Conservation (phyloP, 768 basidiomycete genomes). For the Fomitopsis serialis region DNA sequence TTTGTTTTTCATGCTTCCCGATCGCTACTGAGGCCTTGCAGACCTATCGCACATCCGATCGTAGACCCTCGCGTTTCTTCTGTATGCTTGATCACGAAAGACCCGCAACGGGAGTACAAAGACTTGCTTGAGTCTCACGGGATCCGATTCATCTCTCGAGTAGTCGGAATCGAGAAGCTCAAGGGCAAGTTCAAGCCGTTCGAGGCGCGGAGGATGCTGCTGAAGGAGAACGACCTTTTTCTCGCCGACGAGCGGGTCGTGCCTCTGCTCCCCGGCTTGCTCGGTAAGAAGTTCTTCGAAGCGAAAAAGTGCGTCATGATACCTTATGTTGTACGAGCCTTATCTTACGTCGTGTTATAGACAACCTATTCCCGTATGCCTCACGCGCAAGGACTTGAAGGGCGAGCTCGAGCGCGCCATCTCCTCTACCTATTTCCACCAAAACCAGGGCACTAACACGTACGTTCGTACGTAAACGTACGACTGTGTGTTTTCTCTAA, state of each 20-base stretch:
- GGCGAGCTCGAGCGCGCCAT: conserved; percentile 89
- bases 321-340: conserved; percentile 7
- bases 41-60: conserved; percentile 75
- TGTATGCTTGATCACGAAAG: conserved; percentile 91
- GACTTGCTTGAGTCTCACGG: conserved; percentile 74
- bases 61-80: conserved; percentile 78
- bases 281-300: conserved; percentile 89
- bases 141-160: conserved; percentile 87
- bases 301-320: conserved; percentile 79
- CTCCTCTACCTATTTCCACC: conserved; percentile 92
- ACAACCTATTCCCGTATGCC: conserved; percentile 92
- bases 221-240: conserved; percentile 90
- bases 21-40: conserved; percentile 15
- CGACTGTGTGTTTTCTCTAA: background rate
- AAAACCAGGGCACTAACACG: conserved; percentile 91
- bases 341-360: conserved; percentile 34
- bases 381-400: conserved; percentile 87
- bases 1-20: background rate
- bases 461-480: conserved; percentile 35
- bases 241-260: conserved; percentile 89
- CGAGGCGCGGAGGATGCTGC: conserved; percentile 74
- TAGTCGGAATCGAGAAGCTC: conserved; percentile 87
- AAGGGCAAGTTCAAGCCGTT: conserved; percentile 90
- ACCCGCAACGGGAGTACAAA: conserved; percentile 95
- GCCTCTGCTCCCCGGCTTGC: conserved; percentile 77